Evolutionary conservation across 2,329 filamentous ascomycete genomes (phyloP).

Genomic region (Plenodomus biglobosus): DNA sequence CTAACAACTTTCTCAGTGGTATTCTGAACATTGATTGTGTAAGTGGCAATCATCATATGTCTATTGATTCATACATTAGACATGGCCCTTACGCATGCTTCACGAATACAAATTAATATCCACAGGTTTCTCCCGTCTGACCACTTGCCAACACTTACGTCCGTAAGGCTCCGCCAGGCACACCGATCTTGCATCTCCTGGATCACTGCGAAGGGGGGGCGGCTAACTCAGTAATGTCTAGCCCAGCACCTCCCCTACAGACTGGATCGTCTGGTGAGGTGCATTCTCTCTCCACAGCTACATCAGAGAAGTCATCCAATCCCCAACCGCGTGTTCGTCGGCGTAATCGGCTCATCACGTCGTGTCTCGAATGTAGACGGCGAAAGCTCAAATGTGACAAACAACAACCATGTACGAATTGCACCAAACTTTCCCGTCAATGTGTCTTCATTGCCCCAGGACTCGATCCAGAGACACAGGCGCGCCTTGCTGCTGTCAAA

Average conservation of each 20-base stretch:
- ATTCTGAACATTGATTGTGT: background rate
- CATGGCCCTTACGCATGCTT: background rate
- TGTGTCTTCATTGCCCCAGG: conserved; percentile 67
- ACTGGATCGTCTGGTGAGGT: background rate
- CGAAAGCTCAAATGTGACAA: conserved; percentile 81
- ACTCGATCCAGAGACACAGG: conserved; percentile 68
- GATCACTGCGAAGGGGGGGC: background rate
- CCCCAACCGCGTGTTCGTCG: conserved; percentile 38
- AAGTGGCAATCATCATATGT: background rate
- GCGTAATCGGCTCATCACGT: conserved; percentile 44
- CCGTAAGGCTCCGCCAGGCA: background rate
- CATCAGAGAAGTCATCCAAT: conserved; percentile 12
- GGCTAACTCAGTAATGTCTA: conserved; percentile 5
- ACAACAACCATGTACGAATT: conserved; percentile 69
- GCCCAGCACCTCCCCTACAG: conserved; percentile 4
- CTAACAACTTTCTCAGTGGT: background rate
- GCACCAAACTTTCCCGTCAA: conserved; percentile 54
- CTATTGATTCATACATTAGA: background rate
- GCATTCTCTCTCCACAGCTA: conserved; percentile 1
- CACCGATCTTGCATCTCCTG: background rate
- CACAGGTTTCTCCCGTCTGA: background rate
- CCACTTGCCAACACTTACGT: background rate
- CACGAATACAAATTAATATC: background rate
- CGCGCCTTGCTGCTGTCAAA: conserved; percentile 74
- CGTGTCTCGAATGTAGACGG: conserved; percentile 55